Conservation (phyloP, 163 green algal genomes). For the Chlorella variabilis region DNA sequence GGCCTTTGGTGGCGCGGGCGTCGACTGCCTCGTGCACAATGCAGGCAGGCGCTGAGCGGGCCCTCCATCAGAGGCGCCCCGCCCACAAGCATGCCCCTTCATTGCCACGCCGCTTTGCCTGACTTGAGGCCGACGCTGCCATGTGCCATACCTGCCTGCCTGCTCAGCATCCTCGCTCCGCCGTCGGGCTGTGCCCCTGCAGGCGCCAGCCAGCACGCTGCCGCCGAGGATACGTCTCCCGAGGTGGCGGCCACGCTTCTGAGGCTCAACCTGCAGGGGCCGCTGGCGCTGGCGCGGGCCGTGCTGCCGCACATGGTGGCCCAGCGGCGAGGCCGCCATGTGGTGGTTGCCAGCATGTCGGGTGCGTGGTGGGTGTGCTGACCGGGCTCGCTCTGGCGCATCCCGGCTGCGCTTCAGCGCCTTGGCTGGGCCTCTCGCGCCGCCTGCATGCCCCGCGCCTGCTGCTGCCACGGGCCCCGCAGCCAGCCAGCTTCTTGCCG, state of each 20-base stretch:
- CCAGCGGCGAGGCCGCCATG: slow-evolving; percentile 48
- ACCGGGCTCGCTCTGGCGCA: background rate
- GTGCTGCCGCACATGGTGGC: slow-evolving; percentile 75
- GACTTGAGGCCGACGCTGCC: no score
- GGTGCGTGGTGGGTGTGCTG: background rate
- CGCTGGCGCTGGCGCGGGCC: slow-evolving; percentile 78
- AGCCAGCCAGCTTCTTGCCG: no score
- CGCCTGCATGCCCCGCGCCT: no score
- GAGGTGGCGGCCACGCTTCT: slow-evolving; percentile 74
- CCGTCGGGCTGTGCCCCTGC: background rate
- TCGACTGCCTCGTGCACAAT: slow-evolving; percentile 82
- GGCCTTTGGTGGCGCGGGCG: slow-evolving; percentile 66
- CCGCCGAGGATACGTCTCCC: slow-evolving; percentile 68
- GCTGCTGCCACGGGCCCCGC: no score
- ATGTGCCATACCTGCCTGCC: no score
- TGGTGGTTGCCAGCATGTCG: slow-evolving; percentile 81
- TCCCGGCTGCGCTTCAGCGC: background rate
- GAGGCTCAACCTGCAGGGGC: slow-evolving; percentile 76
- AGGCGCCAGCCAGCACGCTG: slow-evolving; percentile 74
- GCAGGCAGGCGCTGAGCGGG: slow-evolving; percentile 46
- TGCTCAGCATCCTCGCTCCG: background rate
- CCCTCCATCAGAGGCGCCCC: no score
- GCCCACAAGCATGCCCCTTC: no score
- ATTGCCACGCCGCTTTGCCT: background rate
- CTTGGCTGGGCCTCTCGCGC: background rate